phyloP scores from a whole-genome alignment of 257 asterid genomes.

The Gentiana macrophylla region DNA sequence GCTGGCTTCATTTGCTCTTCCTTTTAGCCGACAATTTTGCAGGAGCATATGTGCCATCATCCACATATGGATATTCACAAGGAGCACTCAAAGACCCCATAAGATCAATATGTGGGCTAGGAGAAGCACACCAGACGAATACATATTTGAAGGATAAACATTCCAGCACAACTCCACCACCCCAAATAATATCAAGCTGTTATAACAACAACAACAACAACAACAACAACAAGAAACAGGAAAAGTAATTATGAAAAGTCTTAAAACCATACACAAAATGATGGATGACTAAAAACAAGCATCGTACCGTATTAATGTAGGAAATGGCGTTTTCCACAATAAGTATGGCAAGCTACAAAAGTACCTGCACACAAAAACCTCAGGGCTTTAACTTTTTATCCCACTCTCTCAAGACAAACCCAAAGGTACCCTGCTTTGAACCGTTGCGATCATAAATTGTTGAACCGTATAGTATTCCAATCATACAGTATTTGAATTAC shows the following conservation, averaged over 20 bases:
- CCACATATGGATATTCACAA: constrained; percentile 44
- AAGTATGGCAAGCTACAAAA: constrained; percentile 76
- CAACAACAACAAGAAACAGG: not conserved
- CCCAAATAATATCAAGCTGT: constrained; percentile 57
- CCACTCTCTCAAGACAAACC: no score
- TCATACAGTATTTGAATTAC: no score
- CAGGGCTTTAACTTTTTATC: no score
- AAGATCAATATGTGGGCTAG: constrained; percentile 45
- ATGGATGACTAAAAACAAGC: not conserved
- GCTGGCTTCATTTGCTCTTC: constrained; percentile 28
- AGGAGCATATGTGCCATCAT: constrained; percentile 10
- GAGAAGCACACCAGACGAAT: constrained; percentile 67
- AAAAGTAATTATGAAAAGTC: no score
- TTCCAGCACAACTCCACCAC: constrained; percentile 83
- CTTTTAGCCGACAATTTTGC: constrained; percentile 15
- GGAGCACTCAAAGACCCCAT: constrained; percentile 55
- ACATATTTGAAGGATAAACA: constrained; percentile 58
- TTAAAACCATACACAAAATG: not conserved
- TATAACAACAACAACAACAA: constrained; percentile 1
- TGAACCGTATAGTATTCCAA: no score
- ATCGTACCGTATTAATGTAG: constrained; percentile 54
- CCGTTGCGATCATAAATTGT: no score
- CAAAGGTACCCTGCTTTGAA: no score
- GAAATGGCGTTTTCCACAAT: constrained; percentile 78
- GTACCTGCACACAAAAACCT: constrained; percentile 49